These are phyloP conservation scores for Ascobolus immersus DNA, from an alignment of 495 filamentous ascomycete species.

Conservation along the genomic window DNA sequence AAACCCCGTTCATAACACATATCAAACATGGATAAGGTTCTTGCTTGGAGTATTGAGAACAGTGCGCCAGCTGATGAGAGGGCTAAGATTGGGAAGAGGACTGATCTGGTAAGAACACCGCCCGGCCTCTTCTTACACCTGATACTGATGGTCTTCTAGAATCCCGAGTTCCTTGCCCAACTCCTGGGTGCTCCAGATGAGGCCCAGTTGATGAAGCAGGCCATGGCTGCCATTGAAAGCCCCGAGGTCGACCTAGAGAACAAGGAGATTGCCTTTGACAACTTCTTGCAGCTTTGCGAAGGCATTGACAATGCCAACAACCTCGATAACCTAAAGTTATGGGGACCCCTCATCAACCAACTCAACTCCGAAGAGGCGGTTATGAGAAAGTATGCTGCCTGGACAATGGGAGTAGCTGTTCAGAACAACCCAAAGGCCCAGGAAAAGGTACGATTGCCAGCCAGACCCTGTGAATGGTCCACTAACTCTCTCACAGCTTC, in stretches of 20 bases:
- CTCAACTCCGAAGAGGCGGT: slow-evolving; percentile 42
- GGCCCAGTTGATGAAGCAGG: slow-evolving; percentile 63
- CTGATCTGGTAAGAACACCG: slow-evolving; percentile 12
- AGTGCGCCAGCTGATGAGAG: slow-evolving; percentile 23
- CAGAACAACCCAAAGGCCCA: slow-evolving; percentile 73
- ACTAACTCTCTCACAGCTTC: too few relatives aligned
- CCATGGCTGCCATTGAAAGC: slow-evolving; percentile 49
- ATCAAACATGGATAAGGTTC: slow-evolving; percentile 59
- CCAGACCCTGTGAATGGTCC: too few relatives aligned
- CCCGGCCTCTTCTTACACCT: too few relatives aligned
- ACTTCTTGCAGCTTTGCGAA: slow-evolving; percentile 83
- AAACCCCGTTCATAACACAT: too few relatives aligned
- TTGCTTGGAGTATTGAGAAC: slow-evolving; percentile 86
- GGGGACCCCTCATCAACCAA: slow-evolving; percentile 48
- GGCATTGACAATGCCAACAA: slow-evolving; percentile 89
- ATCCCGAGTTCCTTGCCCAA: slow-evolving; percentile 37
- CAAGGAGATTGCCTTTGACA: slow-evolving; percentile 75
- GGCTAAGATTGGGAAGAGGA: slow-evolving; percentile 12
- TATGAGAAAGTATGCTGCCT: slow-evolving; percentile 57
- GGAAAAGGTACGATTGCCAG: too few relatives aligned
- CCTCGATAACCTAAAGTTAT: slow-evolving; percentile 47
- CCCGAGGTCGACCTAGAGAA: slow-evolving; percentile 38
- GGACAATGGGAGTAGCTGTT: slow-evolving; percentile 82
- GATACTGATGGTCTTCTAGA: too few relatives aligned
- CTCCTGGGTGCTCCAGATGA: slow-evolving; percentile 64